Percentiles rank a stretch among this genome's conserved stretches.
Conservation (phyloP, 2,329 filamentous ascomycete species). For the Xylariaceae sp. region DNA sequence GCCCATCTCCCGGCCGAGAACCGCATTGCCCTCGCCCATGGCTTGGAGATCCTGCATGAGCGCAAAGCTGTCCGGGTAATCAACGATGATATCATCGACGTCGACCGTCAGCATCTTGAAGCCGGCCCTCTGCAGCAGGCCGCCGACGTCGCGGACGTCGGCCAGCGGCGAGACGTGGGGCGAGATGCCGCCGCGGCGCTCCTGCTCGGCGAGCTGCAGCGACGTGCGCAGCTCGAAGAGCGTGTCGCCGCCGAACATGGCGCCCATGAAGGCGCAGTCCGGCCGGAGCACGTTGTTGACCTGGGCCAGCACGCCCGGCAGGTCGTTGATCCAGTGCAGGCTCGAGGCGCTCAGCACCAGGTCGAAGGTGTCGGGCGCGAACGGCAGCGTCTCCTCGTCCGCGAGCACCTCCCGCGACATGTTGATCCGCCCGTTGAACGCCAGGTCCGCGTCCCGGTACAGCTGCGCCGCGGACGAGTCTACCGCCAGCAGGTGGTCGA, state of each 20-base stretch:
- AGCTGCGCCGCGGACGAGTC: slow-evolving; percentile 80
- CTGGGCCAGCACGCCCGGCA: slow-evolving; percentile 81
- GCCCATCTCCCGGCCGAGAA: slow-evolving; percentile 81
- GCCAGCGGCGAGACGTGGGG: slow-evolving; percentile 90
- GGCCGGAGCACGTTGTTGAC: slow-evolving; percentile 88
- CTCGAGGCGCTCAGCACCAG: slow-evolving; percentile 86
- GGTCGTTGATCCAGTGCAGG: slow-evolving; percentile 97
- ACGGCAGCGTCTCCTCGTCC: slow-evolving; percentile 76
- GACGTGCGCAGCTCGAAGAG: slow-evolving; percentile 92
- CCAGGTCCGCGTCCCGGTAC: slow-evolving; percentile 74
- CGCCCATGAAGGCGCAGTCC: slow-evolving; percentile 87
- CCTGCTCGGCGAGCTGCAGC: slow-evolving; percentile 87
- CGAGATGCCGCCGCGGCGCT: slow-evolving; percentile 86
- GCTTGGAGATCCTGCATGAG: slow-evolving; percentile 93
- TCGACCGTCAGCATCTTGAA: slow-evolving; percentile 98
- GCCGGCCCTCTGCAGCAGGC: slow-evolving; percentile 80
- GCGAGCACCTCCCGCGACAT: slow-evolving; percentile 76
- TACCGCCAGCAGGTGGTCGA: slow-evolving; percentile 75
- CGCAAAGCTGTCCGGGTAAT: slow-evolving; percentile 87
- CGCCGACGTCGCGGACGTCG: slow-evolving; percentile 89
- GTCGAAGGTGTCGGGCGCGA: slow-evolving; percentile 77
- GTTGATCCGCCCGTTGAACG: slow-evolving; percentile 74
- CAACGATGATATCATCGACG: slow-evolving; percentile 94
- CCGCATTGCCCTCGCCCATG: slow-evolving; percentile 94
- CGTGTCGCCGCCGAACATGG: slow-evolving; percentile 95